A percentile compares a stretch with the other conserved stretches of the same genome.
These are phyloP conservation scores for Fagopyrum homotropicum DNA, from an alignment of 148 eudicot genomes.

Conservation along the genomic window DNA sequence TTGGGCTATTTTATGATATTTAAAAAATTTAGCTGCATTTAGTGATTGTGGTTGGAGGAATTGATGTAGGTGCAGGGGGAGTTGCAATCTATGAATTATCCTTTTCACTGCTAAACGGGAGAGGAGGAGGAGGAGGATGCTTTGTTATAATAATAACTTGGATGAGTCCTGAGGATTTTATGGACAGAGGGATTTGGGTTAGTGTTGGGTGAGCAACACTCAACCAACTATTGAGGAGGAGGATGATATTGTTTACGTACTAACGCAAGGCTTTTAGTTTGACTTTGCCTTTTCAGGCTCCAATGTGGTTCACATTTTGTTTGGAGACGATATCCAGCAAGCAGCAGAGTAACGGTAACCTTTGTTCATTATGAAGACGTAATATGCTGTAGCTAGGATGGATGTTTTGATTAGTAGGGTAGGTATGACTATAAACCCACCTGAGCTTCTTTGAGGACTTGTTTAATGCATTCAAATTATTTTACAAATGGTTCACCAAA, in stretches of 20 bases:
- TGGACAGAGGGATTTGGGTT: neutral
- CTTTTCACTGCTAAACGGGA: neutral
- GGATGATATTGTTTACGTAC: neutral
- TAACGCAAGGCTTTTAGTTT: neutral
- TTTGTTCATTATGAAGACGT: too few species aligned
- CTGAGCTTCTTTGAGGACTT: too few species aligned
- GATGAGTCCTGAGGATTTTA: neutral
- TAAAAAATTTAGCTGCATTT: neutral
- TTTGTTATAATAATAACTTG: neutral
- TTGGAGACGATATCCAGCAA: too few species aligned
- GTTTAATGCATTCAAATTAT: too few species aligned
- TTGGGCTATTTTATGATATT: neutral
- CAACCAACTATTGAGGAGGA: neutral
- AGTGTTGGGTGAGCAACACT: conserved; percentile 8
- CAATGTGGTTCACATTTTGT: neutral
- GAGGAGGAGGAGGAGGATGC: neutral
- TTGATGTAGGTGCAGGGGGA: neutral
- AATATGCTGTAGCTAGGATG: too few species aligned
- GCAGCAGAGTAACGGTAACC: neutral
- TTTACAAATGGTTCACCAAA: too few species aligned
- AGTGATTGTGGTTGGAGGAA: neutral
- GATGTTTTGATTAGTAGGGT: too few species aligned
- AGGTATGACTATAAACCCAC: too few species aligned
- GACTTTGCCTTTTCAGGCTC: neutral
- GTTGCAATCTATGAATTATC: neutral